Base-by-base conservation (phyloP, 306 rosid genomes). In the Ziziphus jujuba region DNA sequence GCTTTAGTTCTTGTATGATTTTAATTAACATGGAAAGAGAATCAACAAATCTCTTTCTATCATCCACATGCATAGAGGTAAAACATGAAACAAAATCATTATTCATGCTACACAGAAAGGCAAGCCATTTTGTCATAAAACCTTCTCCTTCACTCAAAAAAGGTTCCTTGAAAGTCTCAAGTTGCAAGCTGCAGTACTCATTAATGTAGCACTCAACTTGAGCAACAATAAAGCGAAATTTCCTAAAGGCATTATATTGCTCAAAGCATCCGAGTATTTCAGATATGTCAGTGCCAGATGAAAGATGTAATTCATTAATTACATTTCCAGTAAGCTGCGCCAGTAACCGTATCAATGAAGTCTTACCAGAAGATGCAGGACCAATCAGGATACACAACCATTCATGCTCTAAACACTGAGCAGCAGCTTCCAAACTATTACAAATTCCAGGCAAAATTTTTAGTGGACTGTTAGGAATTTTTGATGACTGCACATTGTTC, bases 351-450 rank as follows among this genome's bases (percentile, higher is more conserved):
- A 88, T 73, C 85, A 87, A 76, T 62, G 97, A 90, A 38, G 97
- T 84, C 86, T 93, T 93, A 17, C 98, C 98, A 6, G 89, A 89
- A 61, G 88, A 87, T 21, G 97, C 72, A 14, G 96, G 86, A 34
- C 98, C 98, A 78, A 85, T 80, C 79, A 93, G 78, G 69, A 93
- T 86, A 75, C 97, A 93, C 83, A 93, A 72, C 98, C 98, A 93
- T 79, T 90, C 85, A 80, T 66, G 80, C 75, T 88, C 80, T 34
- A 93, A 77, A 71, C 98, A 93, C 22, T 79, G 84, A 57, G 89
- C 89, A 62, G 79, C 95, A 72, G 97, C 91, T 90, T 93, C 97
- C 76, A 93, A 83, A 78, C 84, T 83, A 59, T 86, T 90, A 50
- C 93, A 79, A 75, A 83, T 78, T 77, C 81, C 89, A 54, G 98